phyloP scores from a whole-genome alignment of 192 early-diverging fungal species.

The Rhizophagus clarus region DNA sequence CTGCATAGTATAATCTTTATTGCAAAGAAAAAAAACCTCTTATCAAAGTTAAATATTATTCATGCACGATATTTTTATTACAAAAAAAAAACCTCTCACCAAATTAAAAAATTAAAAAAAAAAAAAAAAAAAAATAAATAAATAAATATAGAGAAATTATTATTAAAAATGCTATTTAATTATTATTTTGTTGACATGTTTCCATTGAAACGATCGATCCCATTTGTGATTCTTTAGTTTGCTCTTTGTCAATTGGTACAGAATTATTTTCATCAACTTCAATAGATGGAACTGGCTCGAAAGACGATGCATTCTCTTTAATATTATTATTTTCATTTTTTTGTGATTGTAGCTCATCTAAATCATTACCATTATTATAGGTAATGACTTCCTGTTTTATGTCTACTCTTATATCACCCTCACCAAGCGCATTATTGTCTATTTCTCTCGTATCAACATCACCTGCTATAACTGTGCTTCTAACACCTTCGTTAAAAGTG shows the following conservation, averaged over 20 bases:
- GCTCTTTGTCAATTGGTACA: background rate
- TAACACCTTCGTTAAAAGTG: background rate
- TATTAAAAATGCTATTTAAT: background rate
- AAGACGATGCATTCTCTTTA: background rate
- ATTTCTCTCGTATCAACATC: background rate
- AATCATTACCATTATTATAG: background rate
- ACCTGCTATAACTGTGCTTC: background rate
- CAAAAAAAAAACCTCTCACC: too few species aligned
- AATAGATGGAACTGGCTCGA: background rate
- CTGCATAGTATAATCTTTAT: too few species aligned
- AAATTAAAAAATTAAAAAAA: too few species aligned
- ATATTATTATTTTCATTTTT: background rate
- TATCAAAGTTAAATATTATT: too few species aligned
- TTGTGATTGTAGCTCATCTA: background rate
- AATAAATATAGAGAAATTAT: too few species aligned
- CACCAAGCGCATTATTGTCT: background rate
- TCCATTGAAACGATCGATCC: background rate
- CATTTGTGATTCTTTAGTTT: background rate
- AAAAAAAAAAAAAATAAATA: too few species aligned
- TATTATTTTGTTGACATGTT: background rate
- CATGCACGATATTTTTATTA: too few species aligned
- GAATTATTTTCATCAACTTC: background rate
- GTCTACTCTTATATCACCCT: background rate
- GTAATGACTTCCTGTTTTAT: background rate
- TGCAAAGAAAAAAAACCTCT: too few species aligned